Evolutionary conservation across 352 stramenopile species (phyloP).

Genomic region (Globisporangium ultimum): DNA sequence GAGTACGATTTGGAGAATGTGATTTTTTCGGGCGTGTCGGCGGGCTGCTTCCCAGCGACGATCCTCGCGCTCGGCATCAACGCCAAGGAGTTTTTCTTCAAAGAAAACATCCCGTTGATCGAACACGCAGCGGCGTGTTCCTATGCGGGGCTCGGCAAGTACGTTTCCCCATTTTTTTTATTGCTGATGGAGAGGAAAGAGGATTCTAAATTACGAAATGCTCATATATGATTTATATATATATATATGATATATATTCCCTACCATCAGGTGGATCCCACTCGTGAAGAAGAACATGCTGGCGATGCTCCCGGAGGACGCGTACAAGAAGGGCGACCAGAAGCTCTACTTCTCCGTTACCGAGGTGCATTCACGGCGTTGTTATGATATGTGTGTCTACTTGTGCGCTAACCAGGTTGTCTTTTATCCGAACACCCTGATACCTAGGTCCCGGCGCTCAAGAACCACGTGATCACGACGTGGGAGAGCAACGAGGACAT

Average conservation of each 20-base stretch:
- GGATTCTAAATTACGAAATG: not conserved
- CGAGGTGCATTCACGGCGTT: conserved; percentile 24
- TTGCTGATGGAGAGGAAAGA: no score
- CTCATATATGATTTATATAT: not conserved
- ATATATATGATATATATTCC: not conserved
- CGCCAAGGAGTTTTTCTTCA: conserved; percentile 84
- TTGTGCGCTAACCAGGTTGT: not conserved
- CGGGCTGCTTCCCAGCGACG: conserved; percentile 69
- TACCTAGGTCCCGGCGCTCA: conserved; percentile 35
- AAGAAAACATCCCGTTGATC: conserved; percentile 73
- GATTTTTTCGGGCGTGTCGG: conserved; percentile 77
- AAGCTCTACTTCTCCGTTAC: conserved; percentile 81
- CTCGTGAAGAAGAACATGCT: conserved; percentile 70
- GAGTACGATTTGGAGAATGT: conserved; percentile 70
- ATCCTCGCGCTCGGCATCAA: conserved; percentile 61
- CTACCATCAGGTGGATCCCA: conserved; percentile 55
- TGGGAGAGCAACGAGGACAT: conserved; percentile 82
- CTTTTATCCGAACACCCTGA: no score
- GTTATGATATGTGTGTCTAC: not conserved
- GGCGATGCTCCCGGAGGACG: conserved; percentile 51
- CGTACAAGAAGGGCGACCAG: conserved; percentile 56
- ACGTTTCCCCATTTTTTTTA: conserved; percentile 8
- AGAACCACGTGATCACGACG: conserved; percentile 70
- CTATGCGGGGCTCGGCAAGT: conserved; percentile 64
- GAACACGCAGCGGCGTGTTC: conserved; percentile 51